phyloP scores from a whole-genome alignment of 164 flowering plant genomes.

The Umbellularia californica region DNA sequence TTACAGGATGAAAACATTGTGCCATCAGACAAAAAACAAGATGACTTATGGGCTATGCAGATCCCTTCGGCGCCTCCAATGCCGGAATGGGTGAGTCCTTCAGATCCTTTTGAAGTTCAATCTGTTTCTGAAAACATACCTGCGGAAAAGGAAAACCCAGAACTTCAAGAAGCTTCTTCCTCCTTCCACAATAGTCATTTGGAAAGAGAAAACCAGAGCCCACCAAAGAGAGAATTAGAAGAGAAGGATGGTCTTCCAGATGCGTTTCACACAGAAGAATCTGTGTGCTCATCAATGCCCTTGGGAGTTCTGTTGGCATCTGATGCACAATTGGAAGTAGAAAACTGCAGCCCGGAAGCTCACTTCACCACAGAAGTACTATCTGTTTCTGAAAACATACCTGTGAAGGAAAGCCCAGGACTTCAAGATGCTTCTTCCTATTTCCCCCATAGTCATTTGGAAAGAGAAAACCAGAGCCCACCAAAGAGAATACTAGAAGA shows the following conservation, averaged over 20 bases:
- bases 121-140: neutral
- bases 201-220: constrained; percentile 13
- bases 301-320: constrained; percentile 14
- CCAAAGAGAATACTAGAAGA: constrained; percentile 1
- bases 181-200: neutral
- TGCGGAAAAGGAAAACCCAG: neutral
- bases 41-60: neutral
- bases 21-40: constrained; percentile 3
- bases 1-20: constrained; percentile 11
- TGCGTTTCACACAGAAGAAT: constrained; percentile 7
- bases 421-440: neutral
- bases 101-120: constrained; percentile 15
- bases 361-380: constrained; percentile 4
- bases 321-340: constrained; percentile 11
- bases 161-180: neutral
- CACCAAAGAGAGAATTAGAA: constrained; percentile 4
- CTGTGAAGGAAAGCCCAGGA: neutral
- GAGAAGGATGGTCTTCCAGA: constrained; percentile 6
- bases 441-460: neutral
- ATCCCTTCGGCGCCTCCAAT: constrained; percentile 35
- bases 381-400: neutral
- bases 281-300: constrained; percentile 21
- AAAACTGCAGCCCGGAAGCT: constrained; percentile 17
- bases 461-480: constrained; percentile 15
- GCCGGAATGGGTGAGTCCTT: constrained; percentile 26